Evolutionary conservation across 371 early-diverging fungal species (phyloP).

Genomic region (Rhizopus arrhizus): DNA sequence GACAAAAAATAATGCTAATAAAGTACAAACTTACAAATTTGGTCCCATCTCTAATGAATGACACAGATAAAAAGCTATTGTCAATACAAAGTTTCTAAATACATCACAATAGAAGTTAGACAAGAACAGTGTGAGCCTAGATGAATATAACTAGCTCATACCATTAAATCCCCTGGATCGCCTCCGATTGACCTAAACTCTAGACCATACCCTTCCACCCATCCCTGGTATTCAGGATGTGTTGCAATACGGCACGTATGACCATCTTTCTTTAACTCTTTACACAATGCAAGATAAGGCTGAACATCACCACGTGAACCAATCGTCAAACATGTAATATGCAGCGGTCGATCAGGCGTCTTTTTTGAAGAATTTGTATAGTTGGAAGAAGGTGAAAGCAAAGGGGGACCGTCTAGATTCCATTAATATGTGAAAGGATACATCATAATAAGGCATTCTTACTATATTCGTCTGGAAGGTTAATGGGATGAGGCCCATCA

Average conservation of each 20-base stretch:
- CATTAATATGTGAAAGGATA: background rate
- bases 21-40: conserved; percentile 38
- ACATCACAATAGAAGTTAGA: background rate
- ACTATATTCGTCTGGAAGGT: conserved; percentile 40
- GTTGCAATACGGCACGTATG: conserved; percentile 77
- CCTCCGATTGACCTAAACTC: conserved; percentile 76
- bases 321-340: conserved; percentile 77
- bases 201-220: conserved; percentile 74
- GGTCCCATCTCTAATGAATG: conserved; percentile 68
- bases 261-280: conserved; percentile 70
- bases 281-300: conserved; percentile 81
- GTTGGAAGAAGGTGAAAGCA: conserved; percentile 12
- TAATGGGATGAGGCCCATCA: conserved; percentile 31
- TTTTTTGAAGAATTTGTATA: background rate
- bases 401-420: conserved; percentile 18
- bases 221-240: conserved; percentile 71
- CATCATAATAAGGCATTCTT: conserved; percentile 1
- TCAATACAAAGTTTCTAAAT: conserved; percentile 73
- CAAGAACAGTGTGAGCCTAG: background rate
- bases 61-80: conserved; percentile 73
- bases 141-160: conserved; percentile 4
- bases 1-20: background rate
- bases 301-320: conserved; percentile 87
- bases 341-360: conserved; percentile 52
- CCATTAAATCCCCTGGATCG: conserved; percentile 71